A percentile compares a stretch with the other conserved stretches of the same genome.
Conservation (phyloP, 352 stramenopile genomes). For the Saprolegnia diclina region DNA sequence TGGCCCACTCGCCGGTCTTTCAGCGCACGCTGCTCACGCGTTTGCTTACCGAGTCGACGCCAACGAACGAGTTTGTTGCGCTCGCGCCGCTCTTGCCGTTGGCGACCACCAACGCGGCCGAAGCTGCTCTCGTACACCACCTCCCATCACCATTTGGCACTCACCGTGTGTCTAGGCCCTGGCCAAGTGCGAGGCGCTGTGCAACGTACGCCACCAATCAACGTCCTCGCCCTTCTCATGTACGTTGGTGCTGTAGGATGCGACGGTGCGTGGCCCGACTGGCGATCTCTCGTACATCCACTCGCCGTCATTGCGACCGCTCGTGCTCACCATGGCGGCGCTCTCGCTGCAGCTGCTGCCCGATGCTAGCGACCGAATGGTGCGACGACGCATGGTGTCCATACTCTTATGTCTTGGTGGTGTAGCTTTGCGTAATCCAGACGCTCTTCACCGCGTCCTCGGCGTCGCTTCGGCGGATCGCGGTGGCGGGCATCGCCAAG, state of each 20-base stretch:
- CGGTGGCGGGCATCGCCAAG: neutral
- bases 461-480: constrained; percentile 4
- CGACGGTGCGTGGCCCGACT: neutral
- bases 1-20: constrained; percentile 12
- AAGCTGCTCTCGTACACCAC: neutral
- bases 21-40: constrained; percentile 1
- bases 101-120: neutral
- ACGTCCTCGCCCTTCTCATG: neutral
- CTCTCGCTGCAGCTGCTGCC: neutral
- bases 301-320: neutral
- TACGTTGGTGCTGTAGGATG: neutral
- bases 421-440: neutral
- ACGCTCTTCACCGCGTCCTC: neutral
- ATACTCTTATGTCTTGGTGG: too few relatives aligned
- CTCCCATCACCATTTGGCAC: too few relatives aligned
- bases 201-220: constrained; percentile 9
- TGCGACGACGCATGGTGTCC: constrained; percentile 1
- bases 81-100: constrained; percentile 4
- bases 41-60: neutral
- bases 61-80: neutral
- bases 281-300: neutral
- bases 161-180: neutral
- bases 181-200: constrained; percentile 11
- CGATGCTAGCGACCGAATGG: neutral
- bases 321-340: constrained; percentile 1